A percentile compares a stretch with the other conserved stretches of the same genome.
Conservation (phyloP, 192 early-diverging fungal genomes). For the Backusella sp. region DNA sequence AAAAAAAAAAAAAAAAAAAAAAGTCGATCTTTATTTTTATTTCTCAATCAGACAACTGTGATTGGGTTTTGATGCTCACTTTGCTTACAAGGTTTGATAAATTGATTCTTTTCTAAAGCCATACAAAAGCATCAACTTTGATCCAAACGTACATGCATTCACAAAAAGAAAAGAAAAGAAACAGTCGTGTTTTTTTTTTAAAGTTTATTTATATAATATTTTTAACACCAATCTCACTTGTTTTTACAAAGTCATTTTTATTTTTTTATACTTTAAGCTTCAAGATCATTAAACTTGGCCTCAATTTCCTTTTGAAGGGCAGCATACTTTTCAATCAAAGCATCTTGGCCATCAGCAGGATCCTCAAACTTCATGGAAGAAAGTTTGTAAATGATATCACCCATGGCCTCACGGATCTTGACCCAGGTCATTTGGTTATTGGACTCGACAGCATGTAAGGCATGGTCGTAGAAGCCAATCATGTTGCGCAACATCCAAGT, state of each 20-base stretch:
- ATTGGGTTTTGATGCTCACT: too few relatives aligned
- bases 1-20: too few relatives aligned
- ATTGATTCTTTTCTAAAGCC: too few relatives aligned
- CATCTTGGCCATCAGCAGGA: slow-evolving; percentile 93
- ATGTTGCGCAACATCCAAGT: slow-evolving; percentile 98
- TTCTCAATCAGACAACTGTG: too few relatives aligned
- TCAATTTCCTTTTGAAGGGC: slow-evolving; percentile 95
- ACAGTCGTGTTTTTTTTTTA: neutral
- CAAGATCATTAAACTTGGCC: slow-evolving; percentile 83
- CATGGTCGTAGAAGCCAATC: slow-evolving; percentile 94
- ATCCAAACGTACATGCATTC: too few relatives aligned
- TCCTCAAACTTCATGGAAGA: slow-evolving; percentile 99
- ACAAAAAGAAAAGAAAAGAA: too few relatives aligned
- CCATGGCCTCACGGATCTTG: slow-evolving; percentile 90
- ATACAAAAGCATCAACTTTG: too few relatives aligned
- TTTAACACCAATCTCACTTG: neutral
- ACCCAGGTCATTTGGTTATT: slow-evolving; percentile 90
- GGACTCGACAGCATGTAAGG: slow-evolving; percentile 93
- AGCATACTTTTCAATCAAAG: slow-evolving; percentile 83
- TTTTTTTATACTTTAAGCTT: slow-evolving; percentile 20
- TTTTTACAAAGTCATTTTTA: neutral
- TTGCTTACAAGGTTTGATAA: too few relatives aligned
- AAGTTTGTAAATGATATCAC: slow-evolving; percentile 93
- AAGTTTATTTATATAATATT: neutral
- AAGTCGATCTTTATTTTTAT: neutral